Conservation (phyloP, 345 rosid species). For the Litchi chinensis region DNA sequence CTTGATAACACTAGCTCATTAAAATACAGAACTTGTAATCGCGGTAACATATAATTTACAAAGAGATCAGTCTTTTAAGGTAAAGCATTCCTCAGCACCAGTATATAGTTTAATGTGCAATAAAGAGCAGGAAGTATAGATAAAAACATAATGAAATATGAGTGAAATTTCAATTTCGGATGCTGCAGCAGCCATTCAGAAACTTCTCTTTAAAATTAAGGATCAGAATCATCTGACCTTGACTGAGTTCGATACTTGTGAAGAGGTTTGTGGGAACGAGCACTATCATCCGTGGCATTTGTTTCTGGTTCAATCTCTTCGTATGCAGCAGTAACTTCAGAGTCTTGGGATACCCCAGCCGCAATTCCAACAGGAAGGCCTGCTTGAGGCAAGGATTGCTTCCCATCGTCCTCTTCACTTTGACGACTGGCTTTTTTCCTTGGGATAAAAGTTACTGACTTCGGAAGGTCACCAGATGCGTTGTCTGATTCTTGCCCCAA, state of each 20-base stretch:
- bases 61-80: not conserved
- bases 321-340: slow-evolving; percentile 27
- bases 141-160: not conserved
- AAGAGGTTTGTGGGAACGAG: slow-evolving; percentile 26
- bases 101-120: not conserved
- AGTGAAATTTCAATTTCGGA: not conserved
- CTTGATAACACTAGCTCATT: too few relatives aligned
- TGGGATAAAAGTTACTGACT: slow-evolving; percentile 51
- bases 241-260: slow-evolving; percentile 49
- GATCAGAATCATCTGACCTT: slow-evolving; percentile 41
- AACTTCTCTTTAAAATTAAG: slow-evolving; percentile 24
- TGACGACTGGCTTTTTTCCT: slow-evolving; percentile 36
- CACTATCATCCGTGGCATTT: slow-evolving; percentile 8
- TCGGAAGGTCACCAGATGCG: slow-evolving; percentile 30
- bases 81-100: not conserved
- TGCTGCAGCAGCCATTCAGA: not conserved
- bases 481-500: slow-evolving; percentile 24
- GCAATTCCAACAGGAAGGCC: slow-evolving; percentile 40
- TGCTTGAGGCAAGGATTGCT: slow-evolving; percentile 8
- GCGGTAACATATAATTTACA: not conserved
- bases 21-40: not conserved
- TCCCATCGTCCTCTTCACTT: slow-evolving; percentile 18
- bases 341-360: slow-evolving; percentile 34
- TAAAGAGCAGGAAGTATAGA: not conserved
- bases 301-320: slow-evolving; percentile 37